phyloP scores from a whole-genome alignment of 768 basidiomycete species.

The Tephrocybe sp. region DNA sequence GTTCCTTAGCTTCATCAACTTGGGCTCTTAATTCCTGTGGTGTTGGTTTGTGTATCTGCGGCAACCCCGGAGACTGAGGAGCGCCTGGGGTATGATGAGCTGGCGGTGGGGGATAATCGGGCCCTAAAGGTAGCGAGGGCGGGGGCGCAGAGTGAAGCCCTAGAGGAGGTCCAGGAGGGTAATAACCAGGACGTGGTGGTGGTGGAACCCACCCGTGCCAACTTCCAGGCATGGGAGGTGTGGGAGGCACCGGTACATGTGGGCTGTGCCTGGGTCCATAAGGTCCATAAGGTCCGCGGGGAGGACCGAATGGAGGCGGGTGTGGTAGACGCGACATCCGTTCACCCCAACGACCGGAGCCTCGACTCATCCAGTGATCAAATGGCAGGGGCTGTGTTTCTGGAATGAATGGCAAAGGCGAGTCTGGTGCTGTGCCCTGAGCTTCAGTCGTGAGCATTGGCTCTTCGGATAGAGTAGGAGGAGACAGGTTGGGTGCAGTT shows the following conservation, averaged over 20 bases:
- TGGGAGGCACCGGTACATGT: slow-evolving; percentile 11
- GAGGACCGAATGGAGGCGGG: slow-evolving; percentile 9
- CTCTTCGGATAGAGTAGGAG: not conserved
- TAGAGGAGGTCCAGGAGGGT: slow-evolving; percentile 12
- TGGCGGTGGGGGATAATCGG: slow-evolving; percentile 14
- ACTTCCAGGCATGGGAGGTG: slow-evolving; percentile 15
- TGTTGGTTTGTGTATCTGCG: slow-evolving; percentile 20
- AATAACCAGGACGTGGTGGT: slow-evolving; percentile 18
- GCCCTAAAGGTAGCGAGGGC: not conserved
- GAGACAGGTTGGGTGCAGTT: not conserved
- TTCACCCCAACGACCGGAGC: slow-evolving; percentile 8
- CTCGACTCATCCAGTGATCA: slow-evolving; percentile 8
- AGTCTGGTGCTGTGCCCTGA: not conserved
- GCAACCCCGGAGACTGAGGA: slow-evolving; percentile 20
- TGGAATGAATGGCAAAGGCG: not conserved
- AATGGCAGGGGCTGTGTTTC: slow-evolving; percentile 3
- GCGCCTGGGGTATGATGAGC: not conserved
- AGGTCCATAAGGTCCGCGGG: slow-evolving; percentile 3
- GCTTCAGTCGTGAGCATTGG: not conserved
- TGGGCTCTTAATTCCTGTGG: slow-evolving; percentile 42
- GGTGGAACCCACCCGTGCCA: slow-evolving; percentile 10
- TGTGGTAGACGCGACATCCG: slow-evolving; percentile 2
- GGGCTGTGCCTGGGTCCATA: not conserved
- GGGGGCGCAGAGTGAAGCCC: too few relatives aligned
- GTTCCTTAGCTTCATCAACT: slow-evolving; percentile 65